Conservation (phyloP, 345 rosid genomes). For the Garcia nutans region DNA sequence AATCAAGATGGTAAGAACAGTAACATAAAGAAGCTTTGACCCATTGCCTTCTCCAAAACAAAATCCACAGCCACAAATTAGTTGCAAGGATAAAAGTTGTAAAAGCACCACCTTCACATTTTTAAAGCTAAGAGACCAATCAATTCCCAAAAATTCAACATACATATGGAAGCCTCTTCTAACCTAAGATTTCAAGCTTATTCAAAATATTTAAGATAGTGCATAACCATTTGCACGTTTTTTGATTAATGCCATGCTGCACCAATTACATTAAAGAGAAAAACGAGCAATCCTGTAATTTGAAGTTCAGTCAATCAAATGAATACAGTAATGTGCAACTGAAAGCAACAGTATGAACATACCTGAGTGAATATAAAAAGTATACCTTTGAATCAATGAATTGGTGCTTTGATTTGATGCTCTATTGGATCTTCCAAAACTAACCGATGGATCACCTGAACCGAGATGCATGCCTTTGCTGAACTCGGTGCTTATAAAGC, state of each 20-base stretch:
- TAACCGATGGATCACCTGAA: constrained; percentile 52
- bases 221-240: neutral
- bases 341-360: neutral
- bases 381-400: constrained; percentile 60
- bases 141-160: neutral
- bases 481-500: constrained; percentile 55
- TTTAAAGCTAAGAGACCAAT: neutral
- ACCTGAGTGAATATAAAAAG: neutral
- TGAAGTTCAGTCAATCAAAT: neutral
- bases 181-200: neutral
- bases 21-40: neutral
- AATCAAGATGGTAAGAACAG: neutral
- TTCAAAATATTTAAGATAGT: neutral
- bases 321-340: neutral
- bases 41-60: neutral
- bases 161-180: neutral
- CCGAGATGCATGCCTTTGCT: constrained; percentile 68
- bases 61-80: neutral
- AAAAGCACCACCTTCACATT: neutral
- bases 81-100: neutral
- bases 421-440: constrained; percentile 49
- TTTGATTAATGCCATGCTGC: neutral
- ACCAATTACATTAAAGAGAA: neutral
- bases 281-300: neutral
- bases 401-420: constrained; percentile 45